A percentile compares a stretch with the other conserved stretches of the same genome.
Evolutionary conservation across 495 filamentous ascomycete species (phyloP).

Genomic region (Podospora pseudocomata): DNA sequence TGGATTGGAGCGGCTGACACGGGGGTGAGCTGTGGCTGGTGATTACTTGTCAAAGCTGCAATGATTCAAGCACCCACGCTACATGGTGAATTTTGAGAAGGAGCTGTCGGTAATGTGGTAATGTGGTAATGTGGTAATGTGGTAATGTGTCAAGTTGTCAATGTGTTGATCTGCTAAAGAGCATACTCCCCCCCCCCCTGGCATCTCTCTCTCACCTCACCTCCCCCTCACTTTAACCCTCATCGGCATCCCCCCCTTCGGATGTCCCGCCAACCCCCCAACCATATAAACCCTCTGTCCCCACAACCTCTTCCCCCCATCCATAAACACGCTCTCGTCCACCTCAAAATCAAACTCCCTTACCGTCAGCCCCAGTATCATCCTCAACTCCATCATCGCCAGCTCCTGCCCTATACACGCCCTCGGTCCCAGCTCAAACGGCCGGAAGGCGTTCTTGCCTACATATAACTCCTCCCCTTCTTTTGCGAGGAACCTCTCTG

Average conservation of each 20-base stretch:
- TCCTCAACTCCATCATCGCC: conserved; percentile 1
- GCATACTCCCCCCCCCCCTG: not conserved
- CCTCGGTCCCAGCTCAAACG: conserved; percentile 43
- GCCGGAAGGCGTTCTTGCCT: conserved; percentile 28
- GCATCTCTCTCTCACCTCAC: not conserved
- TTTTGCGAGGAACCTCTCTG: not conserved
- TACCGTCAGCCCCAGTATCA: not conserved
- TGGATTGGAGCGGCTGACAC: too few relatives aligned
- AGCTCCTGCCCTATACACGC: conserved; percentile 38
- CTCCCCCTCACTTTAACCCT: conserved; percentile 12
- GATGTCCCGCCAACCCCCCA: conserved; percentile 12
- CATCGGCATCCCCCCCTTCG: conserved; percentile 16
- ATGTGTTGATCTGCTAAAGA: not conserved
- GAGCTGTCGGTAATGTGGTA: too few relatives aligned
- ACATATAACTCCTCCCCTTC: not conserved
- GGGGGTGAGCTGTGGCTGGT: too few relatives aligned
- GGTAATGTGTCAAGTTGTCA: not conserved
- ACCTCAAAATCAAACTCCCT: conserved; percentile 8
- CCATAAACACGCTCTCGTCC: conserved; percentile 18
- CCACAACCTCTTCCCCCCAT: conserved; percentile 21
- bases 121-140: too few relatives aligned
- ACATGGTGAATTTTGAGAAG: too few relatives aligned
- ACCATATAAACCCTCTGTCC: conserved; percentile 19
- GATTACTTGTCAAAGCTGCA: too few relatives aligned
- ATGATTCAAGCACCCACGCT: too few relatives aligned